These are phyloP conservation scores for Penicillium decumbens DNA, from an alignment of 2,329 filamentous ascomycete genomes.

Conservation along the genomic window DNA sequence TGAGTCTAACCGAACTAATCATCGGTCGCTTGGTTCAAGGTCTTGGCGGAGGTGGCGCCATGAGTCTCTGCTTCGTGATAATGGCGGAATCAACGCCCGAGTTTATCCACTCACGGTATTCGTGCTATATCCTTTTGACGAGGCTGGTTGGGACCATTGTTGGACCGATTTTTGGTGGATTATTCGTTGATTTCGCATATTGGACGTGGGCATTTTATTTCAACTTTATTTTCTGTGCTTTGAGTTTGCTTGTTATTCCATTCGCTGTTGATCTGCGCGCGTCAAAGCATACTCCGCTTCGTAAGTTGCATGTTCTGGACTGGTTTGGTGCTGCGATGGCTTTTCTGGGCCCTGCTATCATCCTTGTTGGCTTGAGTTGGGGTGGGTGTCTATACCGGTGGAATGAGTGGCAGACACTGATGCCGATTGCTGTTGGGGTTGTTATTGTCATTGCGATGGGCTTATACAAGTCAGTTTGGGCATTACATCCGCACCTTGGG, in stretches of 20 bases:
- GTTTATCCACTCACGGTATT: slow-evolving; percentile 31
- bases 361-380: slow-evolving; percentile 44
- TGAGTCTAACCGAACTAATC: slow-evolving; percentile 38
- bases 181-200: slow-evolving; percentile 23
- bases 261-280: slow-evolving; percentile 29
- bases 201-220: slow-evolving; percentile 32
- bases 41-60: slow-evolving; percentile 45
- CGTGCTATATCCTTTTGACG: slow-evolving; percentile 29
- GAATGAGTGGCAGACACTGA: slow-evolving; percentile 38
- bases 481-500: slow-evolving; percentile 36
- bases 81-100: slow-evolving; percentile 41
- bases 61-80: slow-evolving; percentile 41
- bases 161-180: slow-evolving; percentile 26
- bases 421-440: slow-evolving; percentile 37
- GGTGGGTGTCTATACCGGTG: slow-evolving; percentile 41
- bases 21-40: slow-evolving; percentile 46
- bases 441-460: slow-evolving; percentile 30
- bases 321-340: slow-evolving; percentile 44
- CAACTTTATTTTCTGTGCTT: slow-evolving; percentile 30
- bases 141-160: slow-evolving; percentile 32
- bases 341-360: slow-evolving; percentile 33
- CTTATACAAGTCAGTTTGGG: slow-evolving; percentile 35
- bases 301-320: slow-evolving; percentile 33
- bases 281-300: slow-evolving; percentile 20
- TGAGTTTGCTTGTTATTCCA: slow-evolving; percentile 28